Percentiles rank a stretch among this genome's conserved stretches.
phyloP scores from a whole-genome alignment of 805 yeast species.

The Candida methanosorbosa region DNA sequence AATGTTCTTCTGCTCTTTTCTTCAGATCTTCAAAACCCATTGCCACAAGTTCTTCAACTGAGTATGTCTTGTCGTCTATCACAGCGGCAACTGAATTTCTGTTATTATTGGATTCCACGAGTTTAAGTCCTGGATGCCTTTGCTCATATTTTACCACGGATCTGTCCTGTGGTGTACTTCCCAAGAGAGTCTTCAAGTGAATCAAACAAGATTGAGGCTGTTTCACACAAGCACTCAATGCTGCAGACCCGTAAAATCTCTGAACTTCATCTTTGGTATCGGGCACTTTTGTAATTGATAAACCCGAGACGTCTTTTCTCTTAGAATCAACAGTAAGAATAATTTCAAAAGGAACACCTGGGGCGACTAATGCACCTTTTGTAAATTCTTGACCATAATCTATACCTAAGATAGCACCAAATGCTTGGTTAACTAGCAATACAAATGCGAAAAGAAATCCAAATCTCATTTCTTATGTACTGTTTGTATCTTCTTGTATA shows the following conservation, averaged over 20 bases:
- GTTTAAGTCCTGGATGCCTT: slow-evolving; percentile 53
- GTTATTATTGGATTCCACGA: slow-evolving; percentile 30
- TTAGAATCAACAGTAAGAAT: slow-evolving; percentile 86
- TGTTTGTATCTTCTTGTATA: too few relatives aligned
- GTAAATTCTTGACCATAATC: slow-evolving; percentile 86
- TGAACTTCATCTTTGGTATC: slow-evolving; percentile 39
- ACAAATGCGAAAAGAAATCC: slow-evolving; percentile 10
- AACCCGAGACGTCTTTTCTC: slow-evolving; percentile 78
- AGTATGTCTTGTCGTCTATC: slow-evolving; percentile 27
- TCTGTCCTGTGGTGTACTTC: slow-evolving; percentile 42
- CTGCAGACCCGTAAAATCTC: slow-evolving; percentile 73
- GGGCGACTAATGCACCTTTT: slow-evolving; percentile 85
- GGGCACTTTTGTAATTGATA: slow-evolving; percentile 45
- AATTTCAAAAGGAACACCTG: slow-evolving; percentile 81
- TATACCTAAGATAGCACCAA: slow-evolving; percentile 72
- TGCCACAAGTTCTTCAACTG: slow-evolving; percentile 74
- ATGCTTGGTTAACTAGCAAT: slow-evolving; percentile 9
- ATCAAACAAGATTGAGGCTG: slow-evolving; percentile 64
- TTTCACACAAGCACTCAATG: slow-evolving; percentile 59
- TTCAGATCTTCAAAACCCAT: slow-evolving; percentile 69
- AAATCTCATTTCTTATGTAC: not conserved
- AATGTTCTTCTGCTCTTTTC: slow-evolving; percentile 51
- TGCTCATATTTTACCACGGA: slow-evolving; percentile 37
- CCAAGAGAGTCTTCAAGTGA: slow-evolving; percentile 65
- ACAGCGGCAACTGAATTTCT: slow-evolving; percentile 52